Conservation (phyloP, 2,329 filamentous ascomycete genomes). For the Fusarium beomiforme region DNA sequence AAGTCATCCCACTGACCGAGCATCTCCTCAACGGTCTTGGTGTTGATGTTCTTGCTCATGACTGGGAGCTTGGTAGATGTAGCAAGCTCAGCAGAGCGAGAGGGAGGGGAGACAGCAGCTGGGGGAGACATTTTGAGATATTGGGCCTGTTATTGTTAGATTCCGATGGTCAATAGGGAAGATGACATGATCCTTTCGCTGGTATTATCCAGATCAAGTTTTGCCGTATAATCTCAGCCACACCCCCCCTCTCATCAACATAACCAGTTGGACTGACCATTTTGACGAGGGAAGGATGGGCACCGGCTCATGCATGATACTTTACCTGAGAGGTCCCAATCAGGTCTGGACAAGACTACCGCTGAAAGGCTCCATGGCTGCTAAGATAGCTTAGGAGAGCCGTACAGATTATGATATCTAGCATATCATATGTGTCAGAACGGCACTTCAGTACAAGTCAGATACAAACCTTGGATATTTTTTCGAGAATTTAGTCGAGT, state of each 20-base stretch:
- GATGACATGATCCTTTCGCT: constrained; percentile 99
- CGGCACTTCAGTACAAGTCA: not conserved
- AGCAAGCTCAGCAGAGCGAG: constrained; percentile 57
- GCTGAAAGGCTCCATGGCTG: constrained; percentile 49
- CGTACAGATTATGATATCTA: constrained; percentile 43
- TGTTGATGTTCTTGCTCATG: constrained; percentile 40
- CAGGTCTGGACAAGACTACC: constrained; percentile 52
- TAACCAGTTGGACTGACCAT: not conserved
- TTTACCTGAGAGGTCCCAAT: constrained; percentile 54
- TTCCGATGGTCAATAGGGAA: constrained; percentile 49
- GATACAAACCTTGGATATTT: constrained; percentile 35
- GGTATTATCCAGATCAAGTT: constrained; percentile 99
- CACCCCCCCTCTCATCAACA: constrained; percentile 34
- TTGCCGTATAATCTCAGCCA: constrained; percentile 89
- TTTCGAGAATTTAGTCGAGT: not conserved
- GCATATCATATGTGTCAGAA: constrained; percentile 37
- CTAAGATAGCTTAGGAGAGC: constrained; percentile 18
- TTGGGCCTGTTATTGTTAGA: constrained; percentile 45
- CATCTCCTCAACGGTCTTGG: constrained; percentile 56
- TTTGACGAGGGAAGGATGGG: constrained; percentile 41
- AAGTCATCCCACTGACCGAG: constrained; percentile 84
- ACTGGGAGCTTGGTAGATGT: constrained; percentile 47
- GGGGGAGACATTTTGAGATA: constrained; percentile 70
- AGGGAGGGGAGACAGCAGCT: constrained; percentile 70
- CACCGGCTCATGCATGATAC: constrained; percentile 73